Percentiles rank a stretch among this genome's conserved stretches.
Evolutionary conservation across 805 yeast genomes (phyloP).

Genomic region (Starmerella floris): DNA sequence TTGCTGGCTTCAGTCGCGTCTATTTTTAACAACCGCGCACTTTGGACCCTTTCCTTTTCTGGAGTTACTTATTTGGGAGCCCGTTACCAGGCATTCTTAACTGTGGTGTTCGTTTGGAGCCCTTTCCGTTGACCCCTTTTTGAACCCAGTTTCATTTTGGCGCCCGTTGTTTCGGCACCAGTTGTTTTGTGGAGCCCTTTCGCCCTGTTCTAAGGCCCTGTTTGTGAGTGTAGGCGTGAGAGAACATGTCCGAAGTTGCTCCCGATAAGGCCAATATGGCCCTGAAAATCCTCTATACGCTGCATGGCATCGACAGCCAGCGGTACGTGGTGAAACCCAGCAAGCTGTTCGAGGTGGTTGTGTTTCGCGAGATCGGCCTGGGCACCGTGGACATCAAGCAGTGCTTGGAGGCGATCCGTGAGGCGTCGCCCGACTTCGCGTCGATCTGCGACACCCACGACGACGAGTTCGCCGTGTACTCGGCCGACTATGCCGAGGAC

Average conservation of each 20-base stretch:
- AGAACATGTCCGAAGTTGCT: slow-evolving; percentile 1
- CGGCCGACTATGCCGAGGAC: slow-evolving; percentile 30
- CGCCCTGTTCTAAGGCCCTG: too few species aligned
- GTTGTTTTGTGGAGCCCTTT: too few species aligned
- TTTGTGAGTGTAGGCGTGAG: too few species aligned
- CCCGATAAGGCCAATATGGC: slow-evolving; percentile 8
- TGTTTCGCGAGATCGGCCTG: slow-evolving; percentile 19
- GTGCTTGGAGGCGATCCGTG: slow-evolving; percentile 27
- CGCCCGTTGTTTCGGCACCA: too few species aligned
- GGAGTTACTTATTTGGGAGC: too few species aligned
- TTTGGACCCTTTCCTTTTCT: too few species aligned
- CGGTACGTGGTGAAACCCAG: slow-evolving; percentile 27
- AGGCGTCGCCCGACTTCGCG: slow-evolving; percentile 29
- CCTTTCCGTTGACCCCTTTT: too few species aligned
- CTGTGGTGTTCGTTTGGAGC: too few species aligned
- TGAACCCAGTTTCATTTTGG: too few species aligned
- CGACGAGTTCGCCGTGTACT: slow-evolving; percentile 31
- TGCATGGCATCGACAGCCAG: slow-evolving; percentile 25
- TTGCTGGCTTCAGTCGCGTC: too few species aligned
- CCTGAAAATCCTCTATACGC: slow-evolving; percentile 31
- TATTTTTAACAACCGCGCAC: too few species aligned
- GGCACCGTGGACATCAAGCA: slow-evolving; percentile 26
- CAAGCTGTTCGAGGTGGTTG: slow-evolving; percentile 17
- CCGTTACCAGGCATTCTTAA: too few species aligned
- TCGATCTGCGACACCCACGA: slow-evolving; percentile 19